These are phyloP conservation scores for Pseudotsuga menziesii DNA, from an alignment of 75 land plant species.

Conservation along the genomic window DNA sequence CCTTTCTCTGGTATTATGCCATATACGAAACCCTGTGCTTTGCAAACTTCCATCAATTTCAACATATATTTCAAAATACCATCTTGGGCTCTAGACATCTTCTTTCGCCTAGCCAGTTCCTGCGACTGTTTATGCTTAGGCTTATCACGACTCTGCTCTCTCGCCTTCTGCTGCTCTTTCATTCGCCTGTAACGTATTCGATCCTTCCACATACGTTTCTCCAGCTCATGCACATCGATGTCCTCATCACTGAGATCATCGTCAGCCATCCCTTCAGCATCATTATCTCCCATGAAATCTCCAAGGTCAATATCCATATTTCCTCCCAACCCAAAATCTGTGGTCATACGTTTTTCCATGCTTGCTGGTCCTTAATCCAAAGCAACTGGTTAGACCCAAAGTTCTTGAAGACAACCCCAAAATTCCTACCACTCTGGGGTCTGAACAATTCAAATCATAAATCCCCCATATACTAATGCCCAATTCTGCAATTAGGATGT, in stretches of 20 bases:
- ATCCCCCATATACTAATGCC: too few species aligned
- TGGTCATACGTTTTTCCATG: too few species aligned
- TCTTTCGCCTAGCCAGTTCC: slow-evolving; percentile 48
- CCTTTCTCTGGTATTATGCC: slow-evolving; percentile 54
- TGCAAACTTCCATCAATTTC: slow-evolving; percentile 53
- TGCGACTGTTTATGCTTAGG: slow-evolving; percentile 42
- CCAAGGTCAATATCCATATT: slow-evolving; percentile 1
- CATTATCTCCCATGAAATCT: slow-evolving; percentile 1
- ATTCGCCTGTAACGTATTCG: slow-evolving; percentile 47
- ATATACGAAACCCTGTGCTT: slow-evolving; percentile 49
- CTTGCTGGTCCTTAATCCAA: too few species aligned
- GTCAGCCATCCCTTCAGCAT: slow-evolving; percentile 11
- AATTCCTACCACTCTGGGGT: too few species aligned
- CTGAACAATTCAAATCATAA: too few species aligned
- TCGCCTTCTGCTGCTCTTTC: slow-evolving; percentile 42
- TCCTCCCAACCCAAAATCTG: too few species aligned
- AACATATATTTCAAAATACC: slow-evolving; percentile 51
- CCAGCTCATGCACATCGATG: slow-evolving; percentile 77
- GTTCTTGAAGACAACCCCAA: too few species aligned
- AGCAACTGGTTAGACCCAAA: too few species aligned
- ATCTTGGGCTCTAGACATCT: slow-evolving; percentile 53
- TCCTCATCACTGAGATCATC: slow-evolving; percentile 73
- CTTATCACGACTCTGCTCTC: slow-evolving; percentile 9
- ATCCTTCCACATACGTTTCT: slow-evolving; percentile 85
- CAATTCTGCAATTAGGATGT: too few species aligned